phyloP scores from a whole-genome alignment of 495 filamentous ascomycete species.

The Haplographium delicatum region DNA sequence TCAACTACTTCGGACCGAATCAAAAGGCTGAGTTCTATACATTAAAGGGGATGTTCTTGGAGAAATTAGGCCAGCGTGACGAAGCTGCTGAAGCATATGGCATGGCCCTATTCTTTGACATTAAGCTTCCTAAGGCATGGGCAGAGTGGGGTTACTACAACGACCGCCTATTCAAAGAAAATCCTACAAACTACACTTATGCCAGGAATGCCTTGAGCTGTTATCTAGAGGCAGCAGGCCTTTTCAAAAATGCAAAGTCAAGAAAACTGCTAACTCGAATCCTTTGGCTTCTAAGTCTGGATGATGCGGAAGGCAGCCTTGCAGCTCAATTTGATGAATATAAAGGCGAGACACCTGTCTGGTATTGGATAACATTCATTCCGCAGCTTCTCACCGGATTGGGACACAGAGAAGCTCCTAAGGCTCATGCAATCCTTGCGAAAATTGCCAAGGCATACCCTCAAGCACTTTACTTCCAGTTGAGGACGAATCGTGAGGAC shows the following conservation, averaged over 20 bases:
- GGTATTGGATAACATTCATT: conserved; percentile 99
- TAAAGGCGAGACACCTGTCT: conserved; percentile 91
- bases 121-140: conserved; percentile 95
- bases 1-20: conserved; percentile 92
- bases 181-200: conserved; percentile 68
- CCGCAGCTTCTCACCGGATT: conserved; percentile 89
- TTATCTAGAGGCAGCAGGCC: conserved; percentile 91
- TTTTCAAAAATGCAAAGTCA: conserved; percentile 96
- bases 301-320: conserved; percentile 77
- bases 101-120: conserved; percentile 88
- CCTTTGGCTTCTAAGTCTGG: conserved; percentile 91
- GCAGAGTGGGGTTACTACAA: conserved; percentile 99
- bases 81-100: conserved; percentile 94
- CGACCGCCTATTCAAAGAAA: conserved; percentile 87
- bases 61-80: conserved; percentile 79
- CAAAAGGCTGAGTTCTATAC: conserved; percentile 99
- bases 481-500: conserved; percentile 92
- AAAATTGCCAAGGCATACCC: conserved; percentile 95
- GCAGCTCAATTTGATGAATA: conserved; percentile 81
- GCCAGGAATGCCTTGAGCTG: conserved; percentile 91
- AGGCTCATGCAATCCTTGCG: conserved; percentile 73
- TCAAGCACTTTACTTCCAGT: conserved; percentile 89
- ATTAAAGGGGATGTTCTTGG: conserved; percentile 98
- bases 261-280: conserved; percentile 91
- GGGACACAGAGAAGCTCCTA: conserved; percentile 81